Percentiles rank a stretch among this genome's conserved stretches.
These are phyloP conservation scores for Penicillium arizonense DNA, from an alignment of 495 filamentous ascomycete species.

Conservation along the genomic window DNA sequence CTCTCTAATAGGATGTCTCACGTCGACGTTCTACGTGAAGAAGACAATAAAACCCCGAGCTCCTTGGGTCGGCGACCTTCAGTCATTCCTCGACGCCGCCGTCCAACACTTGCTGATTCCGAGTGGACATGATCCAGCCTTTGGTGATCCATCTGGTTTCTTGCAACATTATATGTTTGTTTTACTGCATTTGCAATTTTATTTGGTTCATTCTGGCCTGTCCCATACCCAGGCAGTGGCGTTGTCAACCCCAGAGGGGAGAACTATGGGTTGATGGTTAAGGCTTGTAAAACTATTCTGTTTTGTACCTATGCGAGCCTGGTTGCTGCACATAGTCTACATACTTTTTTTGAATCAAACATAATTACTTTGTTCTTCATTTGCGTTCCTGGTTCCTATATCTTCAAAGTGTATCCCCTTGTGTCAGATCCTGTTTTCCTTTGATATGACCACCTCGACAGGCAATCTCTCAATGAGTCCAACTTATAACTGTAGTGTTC, in stretches of 20 bases:
- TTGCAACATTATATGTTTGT: constrained; percentile 7
- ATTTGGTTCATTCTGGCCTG: constrained; percentile 5
- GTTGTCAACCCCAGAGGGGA: constrained; percentile 11
- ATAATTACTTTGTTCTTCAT: constrained; percentile 12
- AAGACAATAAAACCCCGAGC: constrained; percentile 32
- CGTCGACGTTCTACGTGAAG: constrained; percentile 35
- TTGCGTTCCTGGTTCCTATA: neutral
- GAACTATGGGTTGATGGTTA: constrained; percentile 5
- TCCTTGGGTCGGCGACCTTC: constrained; percentile 37
- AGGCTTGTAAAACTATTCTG: constrained; percentile 6
- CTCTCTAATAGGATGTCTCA: constrained; percentile 44
- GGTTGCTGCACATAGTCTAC: constrained; percentile 23
- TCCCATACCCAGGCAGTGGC: constrained; percentile 12
- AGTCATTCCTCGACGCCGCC: constrained; percentile 39
- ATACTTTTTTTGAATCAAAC: constrained; percentile 20
- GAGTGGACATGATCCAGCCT: constrained; percentile 31
- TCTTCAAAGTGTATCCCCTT: too few species aligned
- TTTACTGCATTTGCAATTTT: constrained; percentile 5
- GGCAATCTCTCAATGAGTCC: neutral
- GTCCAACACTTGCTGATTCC: constrained; percentile 36
- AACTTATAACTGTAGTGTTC: too few species aligned
- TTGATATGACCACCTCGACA: neutral
- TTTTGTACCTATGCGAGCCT: constrained; percentile 18
- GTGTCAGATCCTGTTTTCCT: too few species aligned
- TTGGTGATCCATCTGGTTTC: neutral